Conservation (phyloP, 495 filamentous ascomycete genomes). For the Coniosporium apollinis region DNA sequence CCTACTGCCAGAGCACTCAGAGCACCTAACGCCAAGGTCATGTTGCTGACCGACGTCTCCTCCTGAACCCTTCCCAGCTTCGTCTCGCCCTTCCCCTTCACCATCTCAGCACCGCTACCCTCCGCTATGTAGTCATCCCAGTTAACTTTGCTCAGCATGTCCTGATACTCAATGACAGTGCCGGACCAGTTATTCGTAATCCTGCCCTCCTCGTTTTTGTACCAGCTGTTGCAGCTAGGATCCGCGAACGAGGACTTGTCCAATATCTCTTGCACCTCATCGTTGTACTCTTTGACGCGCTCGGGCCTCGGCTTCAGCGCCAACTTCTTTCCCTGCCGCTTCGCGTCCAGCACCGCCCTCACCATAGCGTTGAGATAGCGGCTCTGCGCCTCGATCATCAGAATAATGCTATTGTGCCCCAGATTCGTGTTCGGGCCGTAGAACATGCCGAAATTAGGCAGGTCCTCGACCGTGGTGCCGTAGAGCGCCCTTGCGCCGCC, state of each 20-base stretch:
- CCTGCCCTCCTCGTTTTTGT: slow-evolving; percentile 34
- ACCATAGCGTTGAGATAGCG: slow-evolving; percentile 34
- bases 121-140: slow-evolving; percentile 33
- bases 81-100: slow-evolving; percentile 21
- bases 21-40: slow-evolving; percentile 20
- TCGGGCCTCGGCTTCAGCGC: slow-evolving; percentile 23
- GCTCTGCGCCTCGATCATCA: slow-evolving; percentile 44
- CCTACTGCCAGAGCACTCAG: slow-evolving; percentile 17
- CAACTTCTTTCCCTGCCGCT: slow-evolving; percentile 22
- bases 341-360: slow-evolving; percentile 24
- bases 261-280: slow-evolving; percentile 29
- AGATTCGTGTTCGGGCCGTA: slow-evolving; percentile 44
- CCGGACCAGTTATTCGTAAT: slow-evolving; percentile 42
- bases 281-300: slow-evolving; percentile 28
- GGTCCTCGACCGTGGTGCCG: slow-evolving; percentile 30
- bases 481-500: slow-evolving; percentile 29
- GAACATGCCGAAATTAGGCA: slow-evolving; percentile 43
- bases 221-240: slow-evolving; percentile 38
- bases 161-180: slow-evolving; percentile 35
- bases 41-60: slow-evolving; percentile 24
- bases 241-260: slow-evolving; percentile 32
- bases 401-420: slow-evolving; percentile 35
- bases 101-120: slow-evolving; percentile 21
- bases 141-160: slow-evolving; percentile 23
- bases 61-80: slow-evolving; percentile 28